Evolutionary conservation across 2,329 filamentous ascomycete species (phyloP), one percentile per base, ranked within the genome.

Genomic region (Aspergillus sp.): DNA sequence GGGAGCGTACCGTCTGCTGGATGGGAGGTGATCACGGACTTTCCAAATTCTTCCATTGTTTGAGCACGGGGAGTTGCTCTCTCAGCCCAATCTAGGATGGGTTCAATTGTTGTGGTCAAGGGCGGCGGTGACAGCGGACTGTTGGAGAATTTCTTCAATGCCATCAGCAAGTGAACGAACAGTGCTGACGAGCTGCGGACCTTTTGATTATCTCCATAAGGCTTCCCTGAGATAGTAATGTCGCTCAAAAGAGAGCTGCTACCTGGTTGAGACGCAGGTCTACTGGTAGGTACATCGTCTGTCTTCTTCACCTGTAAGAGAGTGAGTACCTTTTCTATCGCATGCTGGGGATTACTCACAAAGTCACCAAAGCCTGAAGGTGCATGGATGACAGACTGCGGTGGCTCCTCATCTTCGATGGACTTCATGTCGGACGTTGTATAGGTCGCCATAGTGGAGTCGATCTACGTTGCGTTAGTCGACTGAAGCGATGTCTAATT

Each of bases 371-470:
- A 96, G 56, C 87, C 89, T 58, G 90, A 81, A 0, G 92, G 91
- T 14, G 89, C 90, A 77, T 96, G 92, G 60, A 96, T 96, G 50
- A 95, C 92, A 1, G 92, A 96, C 49, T 90, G 82, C 20, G 90
- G 87, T 60, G 73, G 67, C 47, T 74, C 73, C 50, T 92, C 90
- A 59, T 95, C 90, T 55, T 85, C 85, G 13, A 33, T n/a, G 20
- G 81, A 81, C 49, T 76, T 74, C 46, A 55, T 36, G 48, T 52
- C 56, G 20, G 52, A 56, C 17, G 52, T 57, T n/a, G 49, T 50
- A 7, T 51, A 52, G 50, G 49, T 45, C 35, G 55, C 50, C 43
- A 57, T 60, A 19, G 55, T 52, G 20, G 66, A 71, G 58, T 63
- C 64, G 45, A 72, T 66, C 71, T 45, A 36, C 46, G 9, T 17